phyloP scores from a whole-genome alignment of 108 stramenopile species.

The Pseudonitzschia multiseries region DNA sequence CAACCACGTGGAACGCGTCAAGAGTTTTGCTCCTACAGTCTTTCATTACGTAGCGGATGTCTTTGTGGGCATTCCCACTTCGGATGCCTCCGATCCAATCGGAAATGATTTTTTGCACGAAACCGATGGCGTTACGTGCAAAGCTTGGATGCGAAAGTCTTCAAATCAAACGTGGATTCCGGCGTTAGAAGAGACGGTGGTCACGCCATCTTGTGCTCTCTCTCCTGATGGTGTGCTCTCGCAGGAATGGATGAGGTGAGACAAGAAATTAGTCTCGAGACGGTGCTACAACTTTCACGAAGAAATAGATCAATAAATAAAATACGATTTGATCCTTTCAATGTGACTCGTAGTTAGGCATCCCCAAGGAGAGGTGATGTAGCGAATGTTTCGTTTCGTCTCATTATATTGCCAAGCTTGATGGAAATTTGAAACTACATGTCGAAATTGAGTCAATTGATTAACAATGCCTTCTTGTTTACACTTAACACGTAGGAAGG shows the following conservation, averaged over 20 bases:
- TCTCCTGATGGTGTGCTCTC: constrained; percentile 56
- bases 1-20: constrained; percentile 83
- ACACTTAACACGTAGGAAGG: too few species aligned
- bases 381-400: too few species aligned
- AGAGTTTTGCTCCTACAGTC: constrained; percentile 88
- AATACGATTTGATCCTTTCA: too few species aligned
- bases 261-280: background rate
- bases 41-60: constrained; percentile 88
- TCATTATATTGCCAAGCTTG: too few species aligned
- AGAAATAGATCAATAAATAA: too few species aligned
- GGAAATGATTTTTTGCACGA: constrained; percentile 9
- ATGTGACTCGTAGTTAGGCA: too few species aligned
- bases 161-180: constrained; percentile 30
- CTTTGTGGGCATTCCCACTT: constrained; percentile 48
- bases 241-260: constrained; percentile 72
- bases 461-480: too few species aligned
- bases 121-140: background rate
- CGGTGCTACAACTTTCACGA: too few species aligned
- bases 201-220: constrained; percentile 72
- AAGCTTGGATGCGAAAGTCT: constrained; percentile 17
- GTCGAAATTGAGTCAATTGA: too few species aligned
- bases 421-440: too few species aligned
- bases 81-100: background rate
- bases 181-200: constrained; percentile 23
- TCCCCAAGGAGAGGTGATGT: too few species aligned